These are phyloP conservation scores for Dictyostelium capitatum DNA, from an alignment of 78 protist species.

Conservation along the genomic window DNA sequence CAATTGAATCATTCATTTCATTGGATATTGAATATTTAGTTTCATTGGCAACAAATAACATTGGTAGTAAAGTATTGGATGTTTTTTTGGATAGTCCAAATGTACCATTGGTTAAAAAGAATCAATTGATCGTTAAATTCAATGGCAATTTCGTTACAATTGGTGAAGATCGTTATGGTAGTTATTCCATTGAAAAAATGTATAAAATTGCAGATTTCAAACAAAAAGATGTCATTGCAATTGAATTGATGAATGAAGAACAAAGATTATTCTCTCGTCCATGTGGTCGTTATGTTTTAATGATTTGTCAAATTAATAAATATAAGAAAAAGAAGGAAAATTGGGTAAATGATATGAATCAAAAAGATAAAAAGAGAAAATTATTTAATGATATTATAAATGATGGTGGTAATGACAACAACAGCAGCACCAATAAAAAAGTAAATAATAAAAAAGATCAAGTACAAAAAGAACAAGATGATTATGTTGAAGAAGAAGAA, in stretches of 20 bases:
- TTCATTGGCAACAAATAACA: not conserved
- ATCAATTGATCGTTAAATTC: constrained; percentile 14
- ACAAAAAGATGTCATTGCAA: constrained; percentile 32
- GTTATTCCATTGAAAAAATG: constrained; percentile 49
- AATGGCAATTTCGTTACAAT: constrained; percentile 38
- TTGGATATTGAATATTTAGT: not conserved
- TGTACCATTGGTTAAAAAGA: constrained; percentile 9
- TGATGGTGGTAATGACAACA: not conserved
- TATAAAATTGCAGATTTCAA: constrained; percentile 21
- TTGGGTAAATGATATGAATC: constrained; percentile 15
- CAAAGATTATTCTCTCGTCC: constrained; percentile 29
- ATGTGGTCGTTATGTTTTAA: constrained; percentile 36
- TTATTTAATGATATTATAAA: constrained; percentile 36
- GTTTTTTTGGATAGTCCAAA: constrained; percentile 22
- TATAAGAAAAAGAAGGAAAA: constrained; percentile 57
- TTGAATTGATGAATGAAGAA: constrained; percentile 31
- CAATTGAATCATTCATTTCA: constrained; percentile 21
- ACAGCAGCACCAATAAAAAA: not conserved
- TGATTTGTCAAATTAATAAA: constrained; percentile 38
- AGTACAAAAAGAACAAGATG: not conserved
- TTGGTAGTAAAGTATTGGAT: constrained; percentile 61
- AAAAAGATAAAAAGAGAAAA: constrained; percentile 66
- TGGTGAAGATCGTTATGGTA: constrained; percentile 51
- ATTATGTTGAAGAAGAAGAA: not conserved
- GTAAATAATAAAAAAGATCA: not conserved